A percentile compares a stretch with the other conserved stretches of the same genome.
phyloP scores from a whole-genome alignment of 495 filamentous ascomycete species.

The Cercophora newfieldiana region DNA sequence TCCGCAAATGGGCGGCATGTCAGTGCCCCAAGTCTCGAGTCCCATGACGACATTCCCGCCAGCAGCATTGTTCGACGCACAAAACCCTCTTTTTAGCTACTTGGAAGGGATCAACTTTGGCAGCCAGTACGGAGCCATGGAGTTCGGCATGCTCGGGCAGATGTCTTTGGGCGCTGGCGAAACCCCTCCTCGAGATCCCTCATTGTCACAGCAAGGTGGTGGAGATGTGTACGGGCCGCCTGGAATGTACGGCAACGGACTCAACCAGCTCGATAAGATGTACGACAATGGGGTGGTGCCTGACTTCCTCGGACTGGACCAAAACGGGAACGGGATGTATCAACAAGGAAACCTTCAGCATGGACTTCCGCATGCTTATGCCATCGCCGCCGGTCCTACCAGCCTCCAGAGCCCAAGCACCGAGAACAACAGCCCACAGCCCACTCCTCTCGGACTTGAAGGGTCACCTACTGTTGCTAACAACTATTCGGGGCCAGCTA shows the following conservation, averaged over 20 bases:
- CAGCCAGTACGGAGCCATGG: constrained; percentile 88
- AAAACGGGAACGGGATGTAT: constrained; percentile 40
- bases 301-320: constrained; percentile 44
- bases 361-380: constrained; percentile 52
- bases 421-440: constrained; percentile 52
- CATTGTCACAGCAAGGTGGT: constrained; percentile 39
- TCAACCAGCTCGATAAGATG: constrained; percentile 43
- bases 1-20: constrained; percentile 32
- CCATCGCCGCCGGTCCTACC: constrained; percentile 49
- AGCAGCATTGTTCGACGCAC: constrained; percentile 80
- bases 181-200: constrained; percentile 66
- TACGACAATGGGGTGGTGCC: constrained; percentile 43
- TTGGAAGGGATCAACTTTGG: constrained; percentile 92
- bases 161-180: constrained; percentile 86
- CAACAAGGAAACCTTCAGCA: constrained; percentile 52
- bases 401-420: constrained; percentile 51
- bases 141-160: constrained; percentile 92
- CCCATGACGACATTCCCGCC: constrained; percentile 51
- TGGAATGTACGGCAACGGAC: constrained; percentile 45
- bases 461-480: constrained; percentile 46
- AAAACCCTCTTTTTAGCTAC: constrained; percentile 91
- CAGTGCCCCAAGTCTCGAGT: constrained; percentile 32
- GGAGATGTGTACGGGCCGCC: constrained; percentile 42
- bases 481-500: constrained; percentile 33
- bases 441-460: constrained; percentile 46